Evolutionary conservation across 768 basidiomycete species (phyloP).

Genomic region (Phylloporus arenicola): DNA sequence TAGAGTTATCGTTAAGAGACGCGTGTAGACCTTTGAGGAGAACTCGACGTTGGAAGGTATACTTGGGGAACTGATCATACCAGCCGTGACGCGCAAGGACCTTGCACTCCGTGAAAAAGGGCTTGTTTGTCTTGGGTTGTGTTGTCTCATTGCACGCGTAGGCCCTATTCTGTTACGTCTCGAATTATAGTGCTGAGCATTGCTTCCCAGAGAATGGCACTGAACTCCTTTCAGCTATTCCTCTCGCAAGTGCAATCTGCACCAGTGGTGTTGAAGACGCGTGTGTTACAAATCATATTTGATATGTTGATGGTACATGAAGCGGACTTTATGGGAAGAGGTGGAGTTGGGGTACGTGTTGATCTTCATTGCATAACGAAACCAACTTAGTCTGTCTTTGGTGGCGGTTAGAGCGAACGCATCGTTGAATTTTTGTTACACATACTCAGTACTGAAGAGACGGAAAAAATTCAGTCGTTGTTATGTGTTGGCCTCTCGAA

Average conservation of each 20-base stretch:
- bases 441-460: conserved; percentile 47
- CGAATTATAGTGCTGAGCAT: neutral
- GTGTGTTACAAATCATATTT: conserved; percentile 75
- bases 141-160: conserved; percentile 64
- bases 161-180: neutral
- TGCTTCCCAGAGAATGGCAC: conserved; percentile 24
- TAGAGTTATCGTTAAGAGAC: neutral
- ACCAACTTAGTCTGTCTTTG: neutral
- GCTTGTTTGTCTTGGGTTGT: conserved; percentile 63
- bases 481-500: conserved; percentile 82
- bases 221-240: conserved; percentile 74
- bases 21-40: conserved; percentile 49
- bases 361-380: neutral
- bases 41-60: conserved; percentile 66
- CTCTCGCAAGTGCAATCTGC: conserved; percentile 63
- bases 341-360: conserved; percentile 30
- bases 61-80: conserved; percentile 80
- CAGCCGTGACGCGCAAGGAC: conserved; percentile 86
- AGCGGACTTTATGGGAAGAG: conserved; percentile 50
- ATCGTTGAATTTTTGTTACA: conserved; percentile 65
- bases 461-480: conserved; percentile 62
- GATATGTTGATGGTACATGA: conserved; percentile 87
- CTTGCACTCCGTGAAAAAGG: conserved; percentile 59
- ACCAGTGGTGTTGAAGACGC: conserved; percentile 59
- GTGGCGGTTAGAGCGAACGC: conserved; percentile 39